These are phyloP conservation scores for Bacterosira constricta DNA, from an alignment of 108 stramenopile genomes.

Conservation along the genomic window DNA sequence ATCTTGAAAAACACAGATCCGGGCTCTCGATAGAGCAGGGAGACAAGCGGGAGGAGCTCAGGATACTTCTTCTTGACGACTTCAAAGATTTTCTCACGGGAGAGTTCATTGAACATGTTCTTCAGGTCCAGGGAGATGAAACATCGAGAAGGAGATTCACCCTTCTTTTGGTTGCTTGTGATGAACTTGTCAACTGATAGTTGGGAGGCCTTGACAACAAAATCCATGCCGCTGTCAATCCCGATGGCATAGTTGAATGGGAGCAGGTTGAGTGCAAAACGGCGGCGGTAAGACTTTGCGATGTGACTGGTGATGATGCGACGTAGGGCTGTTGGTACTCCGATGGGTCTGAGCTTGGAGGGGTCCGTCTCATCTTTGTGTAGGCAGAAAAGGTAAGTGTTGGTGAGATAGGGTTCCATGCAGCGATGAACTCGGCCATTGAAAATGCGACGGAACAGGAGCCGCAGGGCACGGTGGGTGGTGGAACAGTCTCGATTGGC, in stretches of 20 bases:
- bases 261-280: constrained; percentile 17
- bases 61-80: not conserved
- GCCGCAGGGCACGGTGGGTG: not conserved
- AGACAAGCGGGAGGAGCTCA: not conserved
- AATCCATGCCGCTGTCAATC: not conserved
- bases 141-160: not conserved
- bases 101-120: constrained; percentile 30
- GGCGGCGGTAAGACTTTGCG: not conserved
- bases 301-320: constrained; percentile 14
- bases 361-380: not conserved
- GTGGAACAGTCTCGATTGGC: not conserved
- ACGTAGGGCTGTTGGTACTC: constrained; percentile 24
- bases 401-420: not conserved
- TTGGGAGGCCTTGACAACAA: constrained; percentile 2
- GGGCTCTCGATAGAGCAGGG: not conserved
- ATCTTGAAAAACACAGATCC: not conserved
- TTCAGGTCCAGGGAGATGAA: constrained; percentile 17
- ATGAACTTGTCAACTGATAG: constrained; percentile 18
- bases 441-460: not conserved
- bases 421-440: not conserved
- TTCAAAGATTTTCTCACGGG: not conserved
- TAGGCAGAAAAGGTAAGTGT: not conserved
- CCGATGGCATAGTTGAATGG: constrained; percentile 30
- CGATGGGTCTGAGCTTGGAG: constrained; percentile 1
- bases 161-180: not conserved